Conservation (phyloP, 2,329 filamentous ascomycete species). For the Penicillium palitans region DNA sequence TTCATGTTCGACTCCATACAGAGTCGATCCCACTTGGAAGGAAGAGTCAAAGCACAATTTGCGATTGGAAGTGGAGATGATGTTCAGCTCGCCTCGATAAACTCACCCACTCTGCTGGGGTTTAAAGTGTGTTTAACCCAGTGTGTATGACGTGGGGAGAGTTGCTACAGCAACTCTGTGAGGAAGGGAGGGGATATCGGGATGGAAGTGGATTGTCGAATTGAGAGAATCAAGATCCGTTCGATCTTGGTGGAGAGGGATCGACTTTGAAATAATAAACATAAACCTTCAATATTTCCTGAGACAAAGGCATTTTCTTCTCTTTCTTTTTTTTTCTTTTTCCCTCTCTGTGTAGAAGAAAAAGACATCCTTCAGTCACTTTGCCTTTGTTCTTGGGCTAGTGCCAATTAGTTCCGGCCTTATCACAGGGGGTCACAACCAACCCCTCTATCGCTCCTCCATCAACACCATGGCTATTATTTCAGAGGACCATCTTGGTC, state of each 20-base stretch:
- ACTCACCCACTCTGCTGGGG: conserved; percentile 1
- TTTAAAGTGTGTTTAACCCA: conserved; percentile 8
- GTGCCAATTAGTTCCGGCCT: conserved; percentile 4
- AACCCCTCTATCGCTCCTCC: conserved; percentile 11
- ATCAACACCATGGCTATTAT: conserved; percentile 39
- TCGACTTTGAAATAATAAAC: conserved; percentile 11
- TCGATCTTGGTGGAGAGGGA: conserved; percentile 11
- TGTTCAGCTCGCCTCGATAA: conserved; percentile 23
- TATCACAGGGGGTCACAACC: conserved; percentile 6
- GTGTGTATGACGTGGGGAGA: conserved; percentile 24
- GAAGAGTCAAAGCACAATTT: background rate
- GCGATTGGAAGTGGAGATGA: conserved; percentile 12
- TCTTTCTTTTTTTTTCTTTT: background rate
- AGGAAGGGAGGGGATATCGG: conserved; percentile 9
- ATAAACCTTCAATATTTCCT: conserved; percentile 6
- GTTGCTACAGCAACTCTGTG: conserved; percentile 25
- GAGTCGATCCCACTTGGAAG: conserved; percentile 2
- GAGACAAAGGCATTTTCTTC: conserved; percentile 1
- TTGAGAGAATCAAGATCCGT: conserved; percentile 18
- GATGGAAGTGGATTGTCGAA: conserved; percentile 6
- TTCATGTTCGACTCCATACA: background rate
- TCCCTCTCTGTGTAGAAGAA: background rate
- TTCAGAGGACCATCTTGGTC: conserved; percentile 35
- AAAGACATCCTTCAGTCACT: background rate
- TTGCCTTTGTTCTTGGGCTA: conserved; percentile 8